Base-by-base conservation (phyloP, 176 grass and related monocot genomes). In the Bolboschoenus planiculmis region DNA sequence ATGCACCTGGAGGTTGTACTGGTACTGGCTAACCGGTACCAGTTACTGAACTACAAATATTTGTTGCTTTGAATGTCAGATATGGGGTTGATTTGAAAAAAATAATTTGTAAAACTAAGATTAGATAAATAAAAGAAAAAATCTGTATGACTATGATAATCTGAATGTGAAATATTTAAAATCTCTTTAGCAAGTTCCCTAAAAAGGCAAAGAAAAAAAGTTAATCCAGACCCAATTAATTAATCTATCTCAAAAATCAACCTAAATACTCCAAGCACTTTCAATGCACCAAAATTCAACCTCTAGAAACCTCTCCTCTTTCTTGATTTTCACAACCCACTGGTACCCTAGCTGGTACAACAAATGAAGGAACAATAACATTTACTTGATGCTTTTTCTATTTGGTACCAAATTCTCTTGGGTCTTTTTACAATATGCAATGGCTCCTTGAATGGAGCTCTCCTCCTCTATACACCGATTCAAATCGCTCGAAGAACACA, bases 371-470 rank as follows among this genome's bases (percentile, higher is more conserved):
- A 80, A 92, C 92, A 82, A 90, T 91, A 24, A 85, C 89, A 84
- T n/a, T n/a, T n/a, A n/a, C n/a, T n/a, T n/a, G n/a, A n/a, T n/a
- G n/a, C 92, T 91, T 70, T 80, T 90, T 80, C 91, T 53, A 31
- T 56, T 84, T 26, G 87, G 58, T 16, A 63, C 27, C 73, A 81
- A 20, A 83, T 88, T 81, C 48, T 90, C 77, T 33, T 90, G 94
- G 0, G 94, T 92, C 31, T 87, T 79, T 85, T 95, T 99, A 89
- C 96, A 95, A 87, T 99, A 92, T 10, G 96, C 91, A 71, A 99
- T 95, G 61, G 96, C 96, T 20, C 96, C 96, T 65, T 95, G 96
- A 58, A 99, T 93, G 7, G 91, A 87, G 33, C 87, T 87, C 42
- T 93, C 96, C 87, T 57, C 73, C 62, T 99, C 92, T 1, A 88